These are phyloP conservation scores for Cinnamomum micranthum DNA, from an alignment of 164 flowering plant species.

Conservation along the genomic window DNA sequence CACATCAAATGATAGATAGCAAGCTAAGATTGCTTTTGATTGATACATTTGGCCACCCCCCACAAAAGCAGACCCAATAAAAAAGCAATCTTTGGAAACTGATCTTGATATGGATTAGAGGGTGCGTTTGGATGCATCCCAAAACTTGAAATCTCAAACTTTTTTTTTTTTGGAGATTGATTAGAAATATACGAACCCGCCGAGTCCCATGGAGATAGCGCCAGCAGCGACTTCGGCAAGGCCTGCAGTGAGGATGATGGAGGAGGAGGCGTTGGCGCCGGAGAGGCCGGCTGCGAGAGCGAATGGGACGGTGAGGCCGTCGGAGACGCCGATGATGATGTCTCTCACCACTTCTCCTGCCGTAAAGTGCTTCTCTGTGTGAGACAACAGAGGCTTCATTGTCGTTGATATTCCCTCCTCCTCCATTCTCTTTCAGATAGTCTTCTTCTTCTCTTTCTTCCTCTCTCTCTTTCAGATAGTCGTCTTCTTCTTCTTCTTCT, in stretches of 20 bases:
- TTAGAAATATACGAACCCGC: constrained; percentile 46
- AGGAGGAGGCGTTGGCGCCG: constrained; percentile 73
- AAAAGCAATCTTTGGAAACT: too few relatives aligned
- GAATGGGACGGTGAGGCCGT: constrained; percentile 92
- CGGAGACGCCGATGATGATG: constrained; percentile 89
- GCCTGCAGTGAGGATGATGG: constrained; percentile 89
- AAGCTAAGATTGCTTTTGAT: too few relatives aligned
- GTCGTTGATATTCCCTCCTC: constrained; percentile 5
- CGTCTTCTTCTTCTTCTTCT: not conserved
- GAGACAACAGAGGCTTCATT: constrained; percentile 31
- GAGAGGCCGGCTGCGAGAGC: constrained; percentile 94
- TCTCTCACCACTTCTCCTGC: constrained; percentile 89
- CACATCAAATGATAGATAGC: too few relatives aligned
- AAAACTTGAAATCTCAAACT: too few relatives aligned
- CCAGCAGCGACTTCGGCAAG: constrained; percentile 97
- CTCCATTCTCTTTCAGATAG: not conserved
- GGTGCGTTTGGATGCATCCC: too few relatives aligned
- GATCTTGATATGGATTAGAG: too few relatives aligned
- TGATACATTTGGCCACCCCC: too few relatives aligned
- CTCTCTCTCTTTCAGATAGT: not conserved
- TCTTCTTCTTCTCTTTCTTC: not conserved
- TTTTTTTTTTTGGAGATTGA: too few relatives aligned
- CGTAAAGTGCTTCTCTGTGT: constrained; percentile 80
- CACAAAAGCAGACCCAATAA: too few relatives aligned
- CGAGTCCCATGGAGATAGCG: constrained; percentile 96